Evolutionary conservation across 2,329 filamentous ascomycete genomes (phyloP).

Genomic region (Fusarium sp.): DNA sequence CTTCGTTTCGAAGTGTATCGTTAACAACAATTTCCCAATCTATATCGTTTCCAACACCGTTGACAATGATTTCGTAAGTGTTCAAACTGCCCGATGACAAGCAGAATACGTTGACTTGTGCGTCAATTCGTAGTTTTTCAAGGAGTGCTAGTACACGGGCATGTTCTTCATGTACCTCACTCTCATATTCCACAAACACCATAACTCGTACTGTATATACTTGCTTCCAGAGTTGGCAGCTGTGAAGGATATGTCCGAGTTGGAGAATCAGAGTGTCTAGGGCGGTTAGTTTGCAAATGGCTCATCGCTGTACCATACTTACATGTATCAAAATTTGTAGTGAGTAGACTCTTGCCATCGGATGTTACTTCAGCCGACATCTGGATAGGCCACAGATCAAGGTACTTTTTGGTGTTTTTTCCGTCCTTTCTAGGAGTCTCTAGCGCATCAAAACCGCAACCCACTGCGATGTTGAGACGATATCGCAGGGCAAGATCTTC

Average conservation of each 20-base stretch:
- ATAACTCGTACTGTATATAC: slow-evolving; percentile 79
- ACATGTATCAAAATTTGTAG: slow-evolving; percentile 93
- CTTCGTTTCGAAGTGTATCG: slow-evolving; percentile 74
- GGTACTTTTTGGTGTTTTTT: slow-evolving; percentile 76
- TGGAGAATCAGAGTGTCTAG: slow-evolving; percentile 83
- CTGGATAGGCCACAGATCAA: slow-evolving; percentile 92
- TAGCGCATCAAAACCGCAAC: slow-evolving; percentile 81
- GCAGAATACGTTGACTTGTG: slow-evolving; percentile 83
- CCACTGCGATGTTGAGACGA: slow-evolving; percentile 86
- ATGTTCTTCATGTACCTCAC: slow-evolving; percentile 82
- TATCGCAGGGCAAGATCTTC: slow-evolving; percentile 83
- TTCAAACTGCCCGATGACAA: slow-evolving; percentile 78
- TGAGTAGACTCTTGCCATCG: slow-evolving; percentile 75
- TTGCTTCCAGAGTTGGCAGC: slow-evolving; percentile 83
- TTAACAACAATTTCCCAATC: slow-evolving; percentile 72
- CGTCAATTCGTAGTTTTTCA: slow-evolving; percentile 84
- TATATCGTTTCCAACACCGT: slow-evolving; percentile 69
- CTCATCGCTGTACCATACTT: slow-evolving; percentile 51
- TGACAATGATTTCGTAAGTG: slow-evolving; percentile 82
- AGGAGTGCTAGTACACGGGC: slow-evolving; percentile 78
- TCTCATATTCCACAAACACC: slow-evolving; percentile 91
- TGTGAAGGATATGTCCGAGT: slow-evolving; percentile 85
- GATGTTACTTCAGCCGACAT: slow-evolving; percentile 87
- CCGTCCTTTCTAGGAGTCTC: slow-evolving; percentile 75
- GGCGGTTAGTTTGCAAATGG: slow-evolving; percentile 15